A percentile compares a stretch with the other conserved stretches of the same genome.
Conservation (phyloP, 305 asterid genomes). For the Nicotiana rustica region DNA sequence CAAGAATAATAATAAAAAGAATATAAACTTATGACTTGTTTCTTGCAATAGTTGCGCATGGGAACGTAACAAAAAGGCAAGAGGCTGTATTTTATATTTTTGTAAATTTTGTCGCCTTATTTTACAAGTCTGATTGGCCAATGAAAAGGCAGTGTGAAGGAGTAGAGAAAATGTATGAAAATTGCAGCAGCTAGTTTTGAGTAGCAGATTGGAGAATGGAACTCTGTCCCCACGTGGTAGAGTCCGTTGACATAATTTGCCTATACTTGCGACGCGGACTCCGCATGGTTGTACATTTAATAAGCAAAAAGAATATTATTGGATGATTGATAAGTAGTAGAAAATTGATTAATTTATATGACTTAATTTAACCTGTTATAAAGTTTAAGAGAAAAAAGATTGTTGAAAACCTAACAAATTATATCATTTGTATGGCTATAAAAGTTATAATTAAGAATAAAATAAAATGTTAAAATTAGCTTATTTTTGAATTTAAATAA, state of each 20-base stretch:
- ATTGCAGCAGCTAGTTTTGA: not conserved
- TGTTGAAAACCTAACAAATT: no score
- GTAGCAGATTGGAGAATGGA: not conserved
- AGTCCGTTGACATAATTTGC: constrained; percentile 1
- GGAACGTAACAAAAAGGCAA: not conserved
- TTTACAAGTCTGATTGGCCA: not conserved
- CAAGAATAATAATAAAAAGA: no score
- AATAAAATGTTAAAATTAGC: no score
- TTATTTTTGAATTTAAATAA: no score
- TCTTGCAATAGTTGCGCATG: not conserved
- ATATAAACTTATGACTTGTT: not conserved
- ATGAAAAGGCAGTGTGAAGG: not conserved
- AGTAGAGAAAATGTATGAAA: not conserved
- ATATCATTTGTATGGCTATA: no score
- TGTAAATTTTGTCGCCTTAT: no score
- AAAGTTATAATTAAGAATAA: no score
- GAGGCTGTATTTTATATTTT: not conserved
- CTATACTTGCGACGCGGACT: not conserved
- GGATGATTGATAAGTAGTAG: no score
- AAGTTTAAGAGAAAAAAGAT: no score
- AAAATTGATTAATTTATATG: no score
- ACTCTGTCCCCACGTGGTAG: not conserved
- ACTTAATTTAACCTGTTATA: no score
- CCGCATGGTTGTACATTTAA: not conserved
- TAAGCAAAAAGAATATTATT: no score